Conservation (phyloP, 1,284 basidiomycete species). For the Sporisorium sorghi region DNA sequence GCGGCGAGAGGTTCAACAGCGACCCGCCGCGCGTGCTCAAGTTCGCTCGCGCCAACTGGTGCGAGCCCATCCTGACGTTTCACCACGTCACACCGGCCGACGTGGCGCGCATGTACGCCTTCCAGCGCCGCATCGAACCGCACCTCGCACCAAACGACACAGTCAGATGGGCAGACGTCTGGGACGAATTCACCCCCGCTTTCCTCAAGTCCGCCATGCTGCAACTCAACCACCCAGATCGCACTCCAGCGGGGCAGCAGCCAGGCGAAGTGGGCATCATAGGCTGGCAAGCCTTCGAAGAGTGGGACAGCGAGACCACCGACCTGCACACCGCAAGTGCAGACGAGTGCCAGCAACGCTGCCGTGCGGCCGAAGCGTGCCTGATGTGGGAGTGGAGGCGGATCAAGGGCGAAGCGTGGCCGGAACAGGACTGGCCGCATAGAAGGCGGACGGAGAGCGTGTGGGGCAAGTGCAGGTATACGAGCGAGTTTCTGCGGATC, state of each 20-base stretch:
- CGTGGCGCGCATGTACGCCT: slow-evolving; percentile 32
- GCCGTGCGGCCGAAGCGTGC: slow-evolving; percentile 10
- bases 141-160: slow-evolving; percentile 6
- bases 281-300: slow-evolving; percentile 39
- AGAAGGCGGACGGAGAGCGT: background rate
- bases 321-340: background rate
- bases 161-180: slow-evolving; percentile 29
- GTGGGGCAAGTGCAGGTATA: slow-evolving; percentile 36
- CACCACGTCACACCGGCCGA: slow-evolving; percentile 51
- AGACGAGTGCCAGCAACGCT: slow-evolving; percentile 16
- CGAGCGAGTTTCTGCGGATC: slow-evolving; percentile 29
- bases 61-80: slow-evolving; percentile 37
- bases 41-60: slow-evolving; percentile 30
- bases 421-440: background rate
- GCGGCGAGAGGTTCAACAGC: slow-evolving; percentile 30
- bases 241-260: background rate
- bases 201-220: slow-evolving; percentile 23
- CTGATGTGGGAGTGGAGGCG: slow-evolving; percentile 44
- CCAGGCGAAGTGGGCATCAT: slow-evolving; percentile 21
- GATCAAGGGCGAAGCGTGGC: background rate
- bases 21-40: slow-evolving; percentile 32
- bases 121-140: slow-evolving; percentile 29
- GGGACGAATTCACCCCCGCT: slow-evolving; percentile 38
- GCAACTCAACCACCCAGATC: no score
- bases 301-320: slow-evolving; percentile 36